phyloP scores from a whole-genome alignment of 2,329 filamentous ascomycete genomes.

The Fusarium marasasianum region DNA sequence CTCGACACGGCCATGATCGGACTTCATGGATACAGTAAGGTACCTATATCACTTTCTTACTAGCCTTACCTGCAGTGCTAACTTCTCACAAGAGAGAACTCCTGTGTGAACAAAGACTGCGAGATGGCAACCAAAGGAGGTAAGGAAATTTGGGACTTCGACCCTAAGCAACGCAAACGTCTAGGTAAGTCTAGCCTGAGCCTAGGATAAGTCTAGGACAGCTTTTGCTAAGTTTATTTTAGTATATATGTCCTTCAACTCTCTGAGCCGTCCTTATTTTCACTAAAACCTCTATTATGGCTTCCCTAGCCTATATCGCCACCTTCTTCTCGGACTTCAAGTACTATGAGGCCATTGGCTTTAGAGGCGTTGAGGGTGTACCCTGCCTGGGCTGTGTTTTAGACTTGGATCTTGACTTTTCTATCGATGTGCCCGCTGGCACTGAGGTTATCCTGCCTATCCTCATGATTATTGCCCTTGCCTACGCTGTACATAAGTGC shows the following conservation, averaged over 20 bases:
- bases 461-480: too few species aligned
- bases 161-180: too few species aligned
- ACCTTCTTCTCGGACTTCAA: too few species aligned
- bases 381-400: too few species aligned
- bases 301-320: too few species aligned
- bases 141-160: background rate
- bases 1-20: background rate
- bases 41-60: background rate
- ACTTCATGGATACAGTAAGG: background rate
- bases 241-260: background rate
- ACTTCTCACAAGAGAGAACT: background rate
- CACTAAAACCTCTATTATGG: too few species aligned
- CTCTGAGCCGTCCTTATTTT: too few species aligned
- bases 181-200: background rate
- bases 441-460: too few species aligned
- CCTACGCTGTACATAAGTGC: fast-evolving
- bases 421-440: too few species aligned
- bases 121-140: fast-evolving
- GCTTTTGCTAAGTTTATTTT: fast-evolving
- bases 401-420: too few species aligned
- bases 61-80: background rate
- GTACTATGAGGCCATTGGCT: too few species aligned
- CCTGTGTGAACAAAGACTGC: background rate
- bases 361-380: too few species aligned
- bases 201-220: background rate